Percentiles rank a stretch among this genome's conserved stretches.
Evolutionary conservation across 2,329 filamentous ascomycete species (phyloP).

Genomic region (Alternaria sp.): DNA sequence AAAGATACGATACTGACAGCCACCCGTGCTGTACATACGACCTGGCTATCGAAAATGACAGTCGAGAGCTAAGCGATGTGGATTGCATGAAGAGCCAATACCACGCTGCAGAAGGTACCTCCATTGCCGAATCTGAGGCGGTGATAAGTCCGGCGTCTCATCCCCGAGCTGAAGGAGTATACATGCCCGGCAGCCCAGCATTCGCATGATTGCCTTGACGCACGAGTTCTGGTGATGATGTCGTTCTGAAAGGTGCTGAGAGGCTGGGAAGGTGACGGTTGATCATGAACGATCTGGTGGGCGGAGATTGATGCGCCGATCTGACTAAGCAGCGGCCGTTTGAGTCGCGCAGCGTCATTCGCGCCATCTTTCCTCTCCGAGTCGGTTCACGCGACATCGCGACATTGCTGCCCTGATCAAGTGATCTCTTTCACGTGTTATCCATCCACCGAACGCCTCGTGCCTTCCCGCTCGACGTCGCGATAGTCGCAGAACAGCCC

Average conservation of each 20-base stretch:
- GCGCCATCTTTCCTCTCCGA: constrained; percentile 18
- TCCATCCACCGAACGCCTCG: neutral
- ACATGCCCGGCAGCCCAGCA: neutral
- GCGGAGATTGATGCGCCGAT: neutral
- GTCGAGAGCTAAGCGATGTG: neutral
- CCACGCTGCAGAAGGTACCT: neutral
- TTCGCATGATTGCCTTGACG: neutral
- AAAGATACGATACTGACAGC: constrained; percentile 6
- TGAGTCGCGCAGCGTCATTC: constrained; percentile 19
- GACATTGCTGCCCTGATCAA: constrained; percentile 17
- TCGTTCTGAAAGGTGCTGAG: neutral
- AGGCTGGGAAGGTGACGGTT: neutral
- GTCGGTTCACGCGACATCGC: constrained; percentile 22
- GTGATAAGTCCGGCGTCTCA: neutral
- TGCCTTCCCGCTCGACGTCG: neutral
- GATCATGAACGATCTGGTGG: neutral
- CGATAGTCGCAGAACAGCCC: neutral
- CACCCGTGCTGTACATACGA: constrained; percentile 13
- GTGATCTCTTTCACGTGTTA: constrained; percentile 3
- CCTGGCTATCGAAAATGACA: neutral
- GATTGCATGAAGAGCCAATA: neutral
- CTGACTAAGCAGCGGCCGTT: constrained; percentile 18
- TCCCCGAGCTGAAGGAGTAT: neutral
- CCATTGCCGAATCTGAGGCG: neutral
- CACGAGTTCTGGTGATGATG: neutral